Conservation (phyloP, 1,284 basidiomycete genomes). For the Ganoderma lucidum region DNA sequence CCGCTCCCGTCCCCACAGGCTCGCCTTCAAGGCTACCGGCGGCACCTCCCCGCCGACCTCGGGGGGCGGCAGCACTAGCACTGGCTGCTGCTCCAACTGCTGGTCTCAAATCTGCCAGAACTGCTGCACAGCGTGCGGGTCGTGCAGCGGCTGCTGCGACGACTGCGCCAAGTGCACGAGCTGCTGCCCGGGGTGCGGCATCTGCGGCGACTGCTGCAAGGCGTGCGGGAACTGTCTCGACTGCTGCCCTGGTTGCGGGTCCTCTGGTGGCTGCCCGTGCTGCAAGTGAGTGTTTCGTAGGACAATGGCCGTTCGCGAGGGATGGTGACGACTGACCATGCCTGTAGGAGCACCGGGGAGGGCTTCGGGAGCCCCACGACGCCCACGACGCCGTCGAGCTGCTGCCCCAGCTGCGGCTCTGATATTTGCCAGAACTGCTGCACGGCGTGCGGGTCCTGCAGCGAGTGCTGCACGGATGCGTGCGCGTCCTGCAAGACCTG, state of each 20-base stretch:
- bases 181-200: slow-evolving; percentile 3
- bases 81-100: neutral
- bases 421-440: neutral
- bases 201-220: neutral
- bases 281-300: neutral
- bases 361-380: neutral
- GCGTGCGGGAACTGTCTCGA: neutral
- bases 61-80: neutral
- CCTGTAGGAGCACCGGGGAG: neutral
- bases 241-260: neutral
- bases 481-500: neutral
- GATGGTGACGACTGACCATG: neutral
- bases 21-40: neutral
- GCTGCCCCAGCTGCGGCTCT: neutral
- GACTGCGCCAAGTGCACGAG: slow-evolving; percentile 1
- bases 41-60: neutral
- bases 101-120: neutral
- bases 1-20: neutral
- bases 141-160: neutral
- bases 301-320: neutral
- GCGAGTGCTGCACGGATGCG: neutral
- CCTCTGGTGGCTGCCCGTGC: neutral
- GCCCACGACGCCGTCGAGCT: neutral
- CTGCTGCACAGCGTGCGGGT: neutral
- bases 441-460: neutral